Base-by-base conservation (phyloP, 2,329 filamentous ascomycete genomes). In the Colletotrichum sojae region DNA sequence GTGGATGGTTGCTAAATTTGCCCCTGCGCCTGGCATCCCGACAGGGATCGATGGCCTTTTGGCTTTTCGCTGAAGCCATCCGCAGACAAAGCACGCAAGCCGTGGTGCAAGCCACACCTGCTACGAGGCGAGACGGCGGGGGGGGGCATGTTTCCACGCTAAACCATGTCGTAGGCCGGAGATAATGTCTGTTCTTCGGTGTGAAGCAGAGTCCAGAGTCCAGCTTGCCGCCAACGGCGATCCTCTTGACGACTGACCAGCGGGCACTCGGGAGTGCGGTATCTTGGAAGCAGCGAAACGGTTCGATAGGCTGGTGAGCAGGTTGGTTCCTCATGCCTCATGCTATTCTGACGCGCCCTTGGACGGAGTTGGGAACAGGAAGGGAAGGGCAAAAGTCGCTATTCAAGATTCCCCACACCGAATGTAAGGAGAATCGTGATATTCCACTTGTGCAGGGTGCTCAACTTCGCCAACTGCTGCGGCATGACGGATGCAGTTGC, bases 51-150 rank as follows among this genome's bases (percentile, higher is more conserved):
- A 31, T 40, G 39, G 18, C 10, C 10, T 48, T 48, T 49, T 39
- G 49, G 56, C 52, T 58, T 58, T 39, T 58, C 25, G 52, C 51
- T 63, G 64, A 70, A 58, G 63, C 56, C 52, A 58, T 67, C 45
- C 53, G 27, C 25, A 54, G 27, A 63, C 63, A 67, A 70, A 70
- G 57, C 53, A 51, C 52, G 63, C 55, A 65, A 68, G 65, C 60
- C 60, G 46, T 67, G 43, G 58, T 53, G 20, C 57, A 70, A 70
- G 67, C 67, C 67, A 70, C 67, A 68, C 46, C 46, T 62, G 31
- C 27, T 64, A 16, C 46, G 9, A 31, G 20, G 8, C 31, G 31
- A 53, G 51, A 39, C 22, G 46, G 53, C 25, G 46, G 53, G 36
- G 53, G 36, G 53, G 27, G 27, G 6, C 67, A 52, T 46, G 18